phyloP scores from a whole-genome alignment of 352 stramenopile species.

The Phytopythium cucurbitacearum region DNA sequence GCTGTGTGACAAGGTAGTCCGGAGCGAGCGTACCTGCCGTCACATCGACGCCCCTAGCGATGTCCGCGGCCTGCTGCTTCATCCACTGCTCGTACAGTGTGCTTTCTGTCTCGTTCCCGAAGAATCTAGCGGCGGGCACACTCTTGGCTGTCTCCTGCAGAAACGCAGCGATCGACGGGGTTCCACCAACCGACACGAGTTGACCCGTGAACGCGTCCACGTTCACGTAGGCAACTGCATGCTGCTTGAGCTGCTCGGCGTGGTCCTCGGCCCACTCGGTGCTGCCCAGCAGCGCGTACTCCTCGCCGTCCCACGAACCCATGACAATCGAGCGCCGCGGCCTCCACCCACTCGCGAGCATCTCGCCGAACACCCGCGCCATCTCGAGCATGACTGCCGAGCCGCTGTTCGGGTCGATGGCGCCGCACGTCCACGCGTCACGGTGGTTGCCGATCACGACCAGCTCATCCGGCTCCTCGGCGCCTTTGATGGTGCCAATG shows the following conservation, averaged over 20 bases:
- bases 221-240: constrained; percentile 68
- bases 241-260: constrained; percentile 29
- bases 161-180: constrained; percentile 44
- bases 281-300: constrained; percentile 65
- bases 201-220: constrained; percentile 58
- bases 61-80: constrained; percentile 18
- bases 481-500: constrained; percentile 44
- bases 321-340: constrained; percentile 57
- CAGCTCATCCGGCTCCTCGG: constrained; percentile 32
- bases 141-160: constrained; percentile 38
- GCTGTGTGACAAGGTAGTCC: constrained; percentile 37
- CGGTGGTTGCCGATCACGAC: constrained; percentile 70
- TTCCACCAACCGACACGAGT: constrained; percentile 35
- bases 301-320: constrained; percentile 66
- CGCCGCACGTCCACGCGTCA: constrained; percentile 75
- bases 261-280: constrained; percentile 64
- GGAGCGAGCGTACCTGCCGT: constrained; percentile 25
- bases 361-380: constrained; percentile 35
- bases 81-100: constrained; percentile 35
- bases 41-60: constrained; percentile 1
- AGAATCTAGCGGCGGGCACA: constrained; percentile 27
- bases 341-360: constrained; percentile 47
- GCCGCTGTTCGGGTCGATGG: constrained; percentile 58
- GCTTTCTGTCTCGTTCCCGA: constrained; percentile 10
- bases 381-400: constrained; percentile 62